phyloP scores from a whole-genome alignment of 371 early-diverging fungal species.

The Mortierella sp. region DNA sequence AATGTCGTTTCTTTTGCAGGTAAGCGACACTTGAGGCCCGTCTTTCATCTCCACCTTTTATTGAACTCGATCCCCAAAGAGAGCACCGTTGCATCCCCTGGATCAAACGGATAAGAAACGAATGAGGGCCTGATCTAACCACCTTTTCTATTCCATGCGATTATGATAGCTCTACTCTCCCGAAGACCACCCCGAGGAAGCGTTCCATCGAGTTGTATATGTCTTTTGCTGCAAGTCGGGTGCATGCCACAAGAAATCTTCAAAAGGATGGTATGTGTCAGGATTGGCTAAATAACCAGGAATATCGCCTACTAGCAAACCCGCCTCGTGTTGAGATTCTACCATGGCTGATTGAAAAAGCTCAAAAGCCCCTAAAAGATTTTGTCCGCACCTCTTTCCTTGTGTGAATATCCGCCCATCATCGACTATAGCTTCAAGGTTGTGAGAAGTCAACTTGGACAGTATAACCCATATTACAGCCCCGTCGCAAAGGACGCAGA shows the following conservation, averaged over 20 bases:
- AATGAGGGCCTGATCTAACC: too few species aligned
- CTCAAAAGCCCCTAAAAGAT: neutral
- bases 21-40: too few species aligned
- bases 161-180: slow-evolving; percentile 83
- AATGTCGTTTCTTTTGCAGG: slow-evolving; percentile 86
- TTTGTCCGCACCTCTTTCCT: neutral
- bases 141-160: neutral
- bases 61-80: too few species aligned
- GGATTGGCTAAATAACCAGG: too few species aligned
- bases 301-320: too few species aligned
- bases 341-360: neutral
- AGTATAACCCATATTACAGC: slow-evolving; percentile 78
- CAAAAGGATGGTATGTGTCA: slow-evolving; percentile 65
- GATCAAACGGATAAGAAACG: slow-evolving; percentile 23
- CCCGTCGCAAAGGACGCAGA: slow-evolving; percentile 53
- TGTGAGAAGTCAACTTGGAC: slow-evolving; percentile 86
- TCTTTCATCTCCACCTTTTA: neutral
- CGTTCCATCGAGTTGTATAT: slow-evolving; percentile 91
- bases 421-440: slow-evolving; percentile 77
- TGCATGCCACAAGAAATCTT: slow-evolving; percentile 74
- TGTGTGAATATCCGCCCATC: neutral
- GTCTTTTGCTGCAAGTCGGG: slow-evolving; percentile 93
- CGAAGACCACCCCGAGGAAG: slow-evolving; percentile 86
- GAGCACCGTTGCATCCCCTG: too few species aligned
- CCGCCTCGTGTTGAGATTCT: too few species aligned